phyloP scores from a whole-genome alignment of 2,329 filamentous ascomycete species.

The Chrysosporium queenslandicum region DNA sequence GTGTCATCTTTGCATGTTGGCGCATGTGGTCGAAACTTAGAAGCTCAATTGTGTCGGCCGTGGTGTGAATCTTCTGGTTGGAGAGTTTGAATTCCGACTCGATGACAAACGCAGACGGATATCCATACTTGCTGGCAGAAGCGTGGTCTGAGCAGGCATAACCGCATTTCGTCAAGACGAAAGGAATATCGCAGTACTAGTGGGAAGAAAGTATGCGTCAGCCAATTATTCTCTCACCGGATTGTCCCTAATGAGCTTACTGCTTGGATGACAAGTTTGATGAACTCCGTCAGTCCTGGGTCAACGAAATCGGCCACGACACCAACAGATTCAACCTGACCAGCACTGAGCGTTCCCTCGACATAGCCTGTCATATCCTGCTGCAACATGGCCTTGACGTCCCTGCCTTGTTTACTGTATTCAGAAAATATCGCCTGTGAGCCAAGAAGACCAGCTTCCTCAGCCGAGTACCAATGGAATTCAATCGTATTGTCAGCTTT shows the following conservation, averaged over 20 bases:
- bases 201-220: not conserved
- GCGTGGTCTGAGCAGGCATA: too few relatives aligned
- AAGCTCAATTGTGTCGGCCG: slow-evolving; percentile 60
- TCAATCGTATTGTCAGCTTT: slow-evolving; percentile 77
- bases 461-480: slow-evolving; percentile 93
- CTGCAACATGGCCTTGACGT: slow-evolving; percentile 93
- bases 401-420: slow-evolving; percentile 62
- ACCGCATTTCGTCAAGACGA: slow-evolving; percentile 76
- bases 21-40: slow-evolving; percentile 84
- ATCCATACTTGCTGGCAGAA: slow-evolving; percentile 56
- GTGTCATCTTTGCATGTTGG: slow-evolving; percentile 74
- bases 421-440: slow-evolving; percentile 79
- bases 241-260: slow-evolving; percentile 28
- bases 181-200: slow-evolving; percentile 79
- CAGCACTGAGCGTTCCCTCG: slow-evolving; percentile 70
- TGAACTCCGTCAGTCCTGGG: slow-evolving; percentile 69
- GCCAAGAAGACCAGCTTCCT: slow-evolving; percentile 77
- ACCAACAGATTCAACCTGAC: slow-evolving; percentile 73
- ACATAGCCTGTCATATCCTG: slow-evolving; percentile 98
- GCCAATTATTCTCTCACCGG: not conserved
- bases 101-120: slow-evolving; percentile 55
- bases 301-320: slow-evolving; percentile 92
- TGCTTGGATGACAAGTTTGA: slow-evolving; percentile 74
- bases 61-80: slow-evolving; percentile 64
- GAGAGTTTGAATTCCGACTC: slow-evolving; percentile 51